Evolutionary conservation across 805 yeast species (phyloP), one percentile per base, ranked within the genome.

Genomic region (Candida broadrunensis): DNA sequence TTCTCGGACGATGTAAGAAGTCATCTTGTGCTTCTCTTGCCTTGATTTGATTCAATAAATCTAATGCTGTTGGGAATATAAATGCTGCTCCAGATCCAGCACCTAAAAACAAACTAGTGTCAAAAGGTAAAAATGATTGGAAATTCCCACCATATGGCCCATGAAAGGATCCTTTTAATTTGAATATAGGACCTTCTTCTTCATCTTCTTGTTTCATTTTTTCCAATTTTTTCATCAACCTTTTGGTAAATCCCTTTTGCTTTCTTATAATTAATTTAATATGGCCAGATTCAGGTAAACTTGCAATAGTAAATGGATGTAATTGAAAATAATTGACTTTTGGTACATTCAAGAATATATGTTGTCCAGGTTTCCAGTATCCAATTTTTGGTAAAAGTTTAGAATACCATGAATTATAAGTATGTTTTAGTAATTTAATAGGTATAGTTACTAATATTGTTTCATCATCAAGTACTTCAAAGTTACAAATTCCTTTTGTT

Each of bases 71-170:
- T 1, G 80, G 78, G 37, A 74, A 61, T 1, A 65, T 58, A 50
- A 69, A 73, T 1, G 79, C 63, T 5, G 67, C 70, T 2, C 81
- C 81, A 2, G 73, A 61, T 1, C 80, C 80, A 3, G 71, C 68
- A 9, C 61, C 61, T 13, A 74, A 42, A 27, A 73, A 65, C 3
- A 67, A 36, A 8, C 57, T 58, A 7, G 67, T 43, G 35, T 74
- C 77, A 47, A 75, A 76, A 6, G 65, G 56, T 9, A 60, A 49
- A 24, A 73, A 55, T 3, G 73, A 67, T 39, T 73, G 75, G 32
- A 59, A 58, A 16, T 55, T 51, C 2, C 69, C 75, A 0, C 79
- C 78, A 44, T 60, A 68, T 0, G 81, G 80, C 0, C 81, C 81
- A 24, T 60, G 60, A 31, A 74, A 56, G 3, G 58, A 38, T 0